Evolutionary conservation across 257 asterid genomes (phyloP), one percentile per base, ranked within the genome.

Genomic region (Solanum virginianum): DNA sequence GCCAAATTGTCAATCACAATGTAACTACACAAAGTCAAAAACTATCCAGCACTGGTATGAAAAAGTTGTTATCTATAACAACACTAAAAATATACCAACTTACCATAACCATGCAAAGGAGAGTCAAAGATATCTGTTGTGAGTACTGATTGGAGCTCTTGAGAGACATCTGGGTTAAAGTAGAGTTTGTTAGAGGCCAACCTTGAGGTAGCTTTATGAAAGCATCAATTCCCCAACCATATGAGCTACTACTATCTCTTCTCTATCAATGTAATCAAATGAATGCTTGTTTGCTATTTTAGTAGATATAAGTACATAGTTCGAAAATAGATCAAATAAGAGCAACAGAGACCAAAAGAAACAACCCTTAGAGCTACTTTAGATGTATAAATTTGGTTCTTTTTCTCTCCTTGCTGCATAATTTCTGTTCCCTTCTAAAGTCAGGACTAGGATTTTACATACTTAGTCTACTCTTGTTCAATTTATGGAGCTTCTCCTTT

Each of bases 51-150:
- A 29, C 45, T 29, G 70, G 6, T 63, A 22, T 1, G 9, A 24
- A 63, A 63, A 10, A 63, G 18, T 41, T 47, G 47, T 75, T 22
- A 57, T 47, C 43, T 24, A 51, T 26, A 22, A 2, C 54, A 69
- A 57, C 6, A 1, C 24, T 68, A 68, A 22, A 7, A 36, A 68
- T 75, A 62, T 26, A 80, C 82, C 79, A 55, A 90, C 96, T 87
- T 87, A 93, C 98, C 93, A 89, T 90, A 81, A 96, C 93, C 87
- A 90, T 91, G 94, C 97, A 90, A 77, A 92, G 93, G 88, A 93
- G 88, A 90, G 93, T 90, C 91, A 91, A 86, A 36, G 96, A 89
- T 80, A 92, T 88, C 86, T 92, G 98, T 85, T 92, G 90, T 8
- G 92, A 88, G 83, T 87, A 59, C 85, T 88, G 92, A 88, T 87